Conservation (phyloP, 768 basidiomycete species). For the Mycena maculata region DNA sequence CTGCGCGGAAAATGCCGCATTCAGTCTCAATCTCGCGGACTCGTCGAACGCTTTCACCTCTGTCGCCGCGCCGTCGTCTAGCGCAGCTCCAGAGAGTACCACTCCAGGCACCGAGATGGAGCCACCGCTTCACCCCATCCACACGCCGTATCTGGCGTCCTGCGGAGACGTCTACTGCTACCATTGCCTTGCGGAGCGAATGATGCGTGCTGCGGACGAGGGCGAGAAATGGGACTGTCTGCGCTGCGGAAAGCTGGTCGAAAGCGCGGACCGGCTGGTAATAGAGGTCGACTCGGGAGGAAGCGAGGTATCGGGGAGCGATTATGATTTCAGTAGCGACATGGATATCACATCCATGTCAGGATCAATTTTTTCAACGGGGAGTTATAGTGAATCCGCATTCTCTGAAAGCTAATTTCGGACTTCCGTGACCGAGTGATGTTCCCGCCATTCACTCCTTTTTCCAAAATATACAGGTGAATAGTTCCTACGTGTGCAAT, state of each 20-base stretch:
- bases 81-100: conserved; percentile 38
- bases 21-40: conserved; percentile 67
- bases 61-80: conserved; percentile 39
- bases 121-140: conserved; percentile 72
- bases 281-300: conserved; percentile 54
- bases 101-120: conserved; percentile 48
- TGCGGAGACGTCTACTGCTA: conserved; percentile 95
- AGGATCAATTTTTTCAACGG: conserved; percentile 59
- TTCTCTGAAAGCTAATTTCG: conserved; percentile 51
- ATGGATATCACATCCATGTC: conserved; percentile 65
- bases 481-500: neutral
- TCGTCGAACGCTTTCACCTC: conserved; percentile 61
- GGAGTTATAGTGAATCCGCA: conserved; percentile 61
- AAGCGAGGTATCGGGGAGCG: conserved; percentile 58
- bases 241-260: conserved; percentile 77
- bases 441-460: neutral
- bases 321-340: conserved; percentile 71
- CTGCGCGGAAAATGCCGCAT: conserved; percentile 82
- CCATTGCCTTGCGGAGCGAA: conserved; percentile 87
- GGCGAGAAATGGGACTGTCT: conserved; percentile 85
- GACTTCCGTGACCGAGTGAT: neutral
- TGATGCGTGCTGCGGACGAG: conserved; percentile 80
- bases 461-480: neutral
- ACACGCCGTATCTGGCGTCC: conserved; percentile 85
- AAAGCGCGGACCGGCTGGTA: conserved; percentile 69